phyloP scores from a whole-genome alignment of 805 yeast species.

The Teunomyces lycoperdinae region DNA sequence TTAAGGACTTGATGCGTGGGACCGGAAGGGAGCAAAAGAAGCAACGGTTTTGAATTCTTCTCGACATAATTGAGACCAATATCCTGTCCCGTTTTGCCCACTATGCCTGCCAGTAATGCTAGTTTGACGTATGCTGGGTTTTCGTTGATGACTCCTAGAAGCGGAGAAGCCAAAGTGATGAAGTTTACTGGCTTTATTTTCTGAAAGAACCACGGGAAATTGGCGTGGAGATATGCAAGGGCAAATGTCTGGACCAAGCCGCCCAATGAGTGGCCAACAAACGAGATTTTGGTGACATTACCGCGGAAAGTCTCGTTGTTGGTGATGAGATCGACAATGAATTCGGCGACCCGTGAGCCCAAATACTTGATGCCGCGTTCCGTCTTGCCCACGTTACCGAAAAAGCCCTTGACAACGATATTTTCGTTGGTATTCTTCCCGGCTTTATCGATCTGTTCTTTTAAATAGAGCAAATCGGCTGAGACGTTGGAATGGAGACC shows the following conservation, averaged over 20 bases:
- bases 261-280: slow-evolving; percentile 91
- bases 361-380: slow-evolving; percentile 83
- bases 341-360: slow-evolving; percentile 79
- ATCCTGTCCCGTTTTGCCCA: slow-evolving; percentile 94
- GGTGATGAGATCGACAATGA: slow-evolving; percentile 53
- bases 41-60: slow-evolving; percentile 54
- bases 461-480: slow-evolving; percentile 85
- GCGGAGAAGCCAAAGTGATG: slow-evolving; percentile 82
- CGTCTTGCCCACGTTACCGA: slow-evolving; percentile 82
- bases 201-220: slow-evolving; percentile 68
- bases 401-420: slow-evolving; percentile 76
- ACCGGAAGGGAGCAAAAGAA: slow-evolving; percentile 72
- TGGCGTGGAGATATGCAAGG: slow-evolving; percentile 68
- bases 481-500: slow-evolving; percentile 89
- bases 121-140: slow-evolving; percentile 82
- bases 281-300: slow-evolving; percentile 65
- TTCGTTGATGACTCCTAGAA: slow-evolving; percentile 83
- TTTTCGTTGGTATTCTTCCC: slow-evolving; percentile 46
- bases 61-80: slow-evolving; percentile 59
- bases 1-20: slow-evolving; percentile 66
- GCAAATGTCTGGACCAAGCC: slow-evolving; percentile 92
- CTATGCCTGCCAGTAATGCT: slow-evolving; percentile 81
- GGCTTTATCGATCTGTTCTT: slow-evolving; percentile 66
- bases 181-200: slow-evolving; percentile 71
- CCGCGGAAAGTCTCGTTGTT: slow-evolving; percentile 38